Conservation (phyloP, 805 yeast genomes). For the Suhomyces sp. region DNA sequence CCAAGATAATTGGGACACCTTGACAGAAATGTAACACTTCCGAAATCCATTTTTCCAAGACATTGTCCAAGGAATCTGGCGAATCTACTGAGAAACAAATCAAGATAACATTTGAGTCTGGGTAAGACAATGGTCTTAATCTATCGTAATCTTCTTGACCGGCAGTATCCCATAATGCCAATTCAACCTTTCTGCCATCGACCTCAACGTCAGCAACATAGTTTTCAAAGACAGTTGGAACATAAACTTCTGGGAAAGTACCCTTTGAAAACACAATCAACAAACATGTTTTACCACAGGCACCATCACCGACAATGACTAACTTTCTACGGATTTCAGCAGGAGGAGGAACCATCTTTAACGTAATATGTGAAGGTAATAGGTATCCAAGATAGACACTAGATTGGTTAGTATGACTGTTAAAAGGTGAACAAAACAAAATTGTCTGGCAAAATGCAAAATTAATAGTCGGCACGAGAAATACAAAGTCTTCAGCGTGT, state of each 20-base stretch:
- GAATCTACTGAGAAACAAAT: slow-evolving; percentile 37
- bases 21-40: slow-evolving; percentile 40
- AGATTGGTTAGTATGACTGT: neutral
- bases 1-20: slow-evolving; percentile 31
- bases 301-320: slow-evolving; percentile 33
- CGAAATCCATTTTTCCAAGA: slow-evolving; percentile 42
- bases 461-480: neutral
- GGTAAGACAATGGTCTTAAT: slow-evolving; percentile 42
- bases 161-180: slow-evolving; percentile 50
- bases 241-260: slow-evolving; percentile 30
- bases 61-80: slow-evolving; percentile 31
- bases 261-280: slow-evolving; percentile 32
- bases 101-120: slow-evolving; percentile 35
- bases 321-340: slow-evolving; percentile 38
- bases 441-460: neutral
- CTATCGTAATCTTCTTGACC: slow-evolving; percentile 91
- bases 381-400: slow-evolving; percentile 1
- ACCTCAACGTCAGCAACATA: slow-evolving; percentile 92
- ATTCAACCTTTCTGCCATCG: slow-evolving; percentile 52
- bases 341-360: slow-evolving; percentile 43
- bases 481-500: neutral
- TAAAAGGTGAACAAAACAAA: neutral
- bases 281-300: slow-evolving; percentile 31
- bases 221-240: slow-evolving; percentile 76
- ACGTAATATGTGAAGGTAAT: slow-evolving; percentile 2